Evolutionary conservation across 2,329 filamentous ascomycete genomes (phyloP), one percentile per base, ranked within the genome.

Genomic region (Aspergillus latus): DNA sequence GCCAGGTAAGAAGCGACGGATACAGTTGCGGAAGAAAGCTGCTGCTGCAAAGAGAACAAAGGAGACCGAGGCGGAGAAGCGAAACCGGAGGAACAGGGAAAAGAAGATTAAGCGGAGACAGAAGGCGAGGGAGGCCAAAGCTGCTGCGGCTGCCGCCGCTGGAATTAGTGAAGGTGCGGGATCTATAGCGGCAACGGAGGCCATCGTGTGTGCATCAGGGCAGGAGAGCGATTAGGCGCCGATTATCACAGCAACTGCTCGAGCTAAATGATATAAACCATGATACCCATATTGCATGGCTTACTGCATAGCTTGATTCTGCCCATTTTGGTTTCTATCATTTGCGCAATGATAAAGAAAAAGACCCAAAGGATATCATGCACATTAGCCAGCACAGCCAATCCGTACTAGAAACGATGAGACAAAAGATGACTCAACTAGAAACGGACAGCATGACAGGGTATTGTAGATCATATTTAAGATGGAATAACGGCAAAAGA

Each of bases 1-100:
- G 62, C 74, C 74, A 0, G 74, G 74, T 8, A 77, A 77, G 57
- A 77, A 76, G 63, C 67, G 74, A 2, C 73, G 74, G 9, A 65
- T 76, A 9, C 66, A 74, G 26, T 54, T 76, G 34, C 74, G 74
- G 42, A 76, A 74, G 59, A 65, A 66, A 5, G 56, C 62, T 3
- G 63, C 62, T 1, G 65, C 65, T 5, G 69, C 69, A 6, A 60
- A 69, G 46, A 60, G 59, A 44, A 69, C 70, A 2, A 72, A 73
- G 49, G 63, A 69, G 56, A 64, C 57, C 0, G 72, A 74, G 9
- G 72, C 72, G 1, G 72, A 75, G 61, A 75, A 75, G 59, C 67
- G 71, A 9, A 73, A 68, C 47, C 68, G 72, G 39, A 74, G 73
- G 58, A 75, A 75, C 54, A 67, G 72, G 7, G 72, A 74, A 56